A percentile compares a stretch with the other conserved stretches of the same genome.
Conservation (phyloP, 1,284 basidiomycete genomes). For the Exsudoporus floridanus region DNA sequence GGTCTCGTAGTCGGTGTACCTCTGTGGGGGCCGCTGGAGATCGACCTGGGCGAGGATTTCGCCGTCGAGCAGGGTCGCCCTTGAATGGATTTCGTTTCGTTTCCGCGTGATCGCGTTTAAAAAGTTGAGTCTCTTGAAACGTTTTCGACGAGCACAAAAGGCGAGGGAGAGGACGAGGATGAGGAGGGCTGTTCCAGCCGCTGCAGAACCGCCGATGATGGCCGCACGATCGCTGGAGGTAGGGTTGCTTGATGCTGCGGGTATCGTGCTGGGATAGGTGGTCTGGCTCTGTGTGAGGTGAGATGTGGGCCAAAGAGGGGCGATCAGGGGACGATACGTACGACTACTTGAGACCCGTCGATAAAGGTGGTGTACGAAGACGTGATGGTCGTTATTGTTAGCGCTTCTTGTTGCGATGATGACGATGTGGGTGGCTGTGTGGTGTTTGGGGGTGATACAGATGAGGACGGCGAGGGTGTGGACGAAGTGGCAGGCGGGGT, state of each 20-base stretch:
- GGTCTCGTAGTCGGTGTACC: constrained; percentile 35
- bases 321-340: constrained; percentile 8
- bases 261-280: constrained; percentile 20
- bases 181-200: constrained; percentile 44
- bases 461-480: background rate
- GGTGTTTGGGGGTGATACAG: constrained; percentile 1
- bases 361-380: constrained; percentile 22
- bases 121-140: constrained; percentile 43
- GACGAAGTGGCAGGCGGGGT: constrained; percentile 2
- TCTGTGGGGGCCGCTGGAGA: constrained; percentile 23
- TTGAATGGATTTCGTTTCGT: constrained; percentile 37
- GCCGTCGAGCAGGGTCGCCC: constrained; percentile 43
- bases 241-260: background rate
- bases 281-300: constrained; percentile 13
- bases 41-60: constrained; percentile 48
- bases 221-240: constrained; percentile 34
- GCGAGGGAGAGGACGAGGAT: constrained; percentile 40
- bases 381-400: constrained; percentile 22
- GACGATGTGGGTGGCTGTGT: constrained; percentile 1
- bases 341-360: constrained; percentile 13
- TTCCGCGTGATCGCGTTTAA: constrained; percentile 32
- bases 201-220: constrained; percentile 48
- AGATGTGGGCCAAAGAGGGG: no score
- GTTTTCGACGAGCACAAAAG: constrained; percentile 44
- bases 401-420: constrained; percentile 1